Conservation (phyloP, 306 rosid species). For the Geum urbanum region DNA sequence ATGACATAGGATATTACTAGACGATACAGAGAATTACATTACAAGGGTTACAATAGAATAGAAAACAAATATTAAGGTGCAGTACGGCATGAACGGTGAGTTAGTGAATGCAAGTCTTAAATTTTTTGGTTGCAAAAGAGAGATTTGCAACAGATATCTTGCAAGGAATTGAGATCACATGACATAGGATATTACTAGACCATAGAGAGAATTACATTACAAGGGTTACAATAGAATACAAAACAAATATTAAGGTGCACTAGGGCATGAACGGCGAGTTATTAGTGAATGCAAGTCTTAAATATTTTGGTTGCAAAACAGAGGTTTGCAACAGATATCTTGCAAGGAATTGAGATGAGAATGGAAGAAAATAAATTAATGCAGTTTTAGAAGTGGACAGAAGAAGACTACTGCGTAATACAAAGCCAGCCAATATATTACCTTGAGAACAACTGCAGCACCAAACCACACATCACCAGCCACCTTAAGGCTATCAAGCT, state of each 20-base stretch:
- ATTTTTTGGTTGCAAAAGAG: neutral
- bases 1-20: slow-evolving; percentile 2
- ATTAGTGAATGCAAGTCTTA: neutral
- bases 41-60: neutral
- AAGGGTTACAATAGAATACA: neutral
- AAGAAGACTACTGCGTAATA: neutral
- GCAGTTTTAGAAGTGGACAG: neutral
- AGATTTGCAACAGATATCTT: neutral
- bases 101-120: neutral
- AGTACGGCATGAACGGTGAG: neutral
- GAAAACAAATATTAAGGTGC: neutral
- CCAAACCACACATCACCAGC: slow-evolving; percentile 96
- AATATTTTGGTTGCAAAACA: neutral
- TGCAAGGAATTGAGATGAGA: neutral
- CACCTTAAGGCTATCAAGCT: slow-evolving; percentile 85
- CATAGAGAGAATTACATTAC: neutral
- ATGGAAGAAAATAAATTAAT: neutral
- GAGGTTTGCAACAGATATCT: neutral
- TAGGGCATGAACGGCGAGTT: neutral
- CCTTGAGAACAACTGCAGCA: slow-evolving; percentile 72
- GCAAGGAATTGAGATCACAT: neutral
- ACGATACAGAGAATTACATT: neutral
- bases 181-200: slow-evolving; percentile 8
- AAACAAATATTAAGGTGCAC: neutral
- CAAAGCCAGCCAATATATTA: slow-evolving; percentile 15